phyloP scores from a whole-genome alignment of 495 filamentous ascomycete species.

The Chlorociboria aeruginascens region DNA sequence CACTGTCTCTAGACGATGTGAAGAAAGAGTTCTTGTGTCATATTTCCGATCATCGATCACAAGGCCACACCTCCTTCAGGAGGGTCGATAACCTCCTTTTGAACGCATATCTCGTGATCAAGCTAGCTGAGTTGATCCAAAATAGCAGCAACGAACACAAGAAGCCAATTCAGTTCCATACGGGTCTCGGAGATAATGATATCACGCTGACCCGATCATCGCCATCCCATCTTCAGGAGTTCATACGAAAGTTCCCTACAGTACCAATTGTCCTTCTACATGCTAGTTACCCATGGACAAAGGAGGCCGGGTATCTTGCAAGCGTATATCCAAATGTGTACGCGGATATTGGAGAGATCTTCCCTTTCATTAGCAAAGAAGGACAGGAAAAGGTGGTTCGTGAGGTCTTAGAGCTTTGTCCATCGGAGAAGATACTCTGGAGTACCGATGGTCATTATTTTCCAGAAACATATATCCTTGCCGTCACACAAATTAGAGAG shows the following conservation, averaged over 20 bases:
- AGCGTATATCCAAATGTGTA: constrained; percentile 73
- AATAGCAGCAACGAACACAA: constrained; percentile 23
- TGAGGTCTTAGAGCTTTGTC: constrained; percentile 65
- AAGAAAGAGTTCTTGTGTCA: constrained; percentile 14
- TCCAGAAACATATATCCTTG: constrained; percentile 73
- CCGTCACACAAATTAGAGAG: constrained; percentile 66
- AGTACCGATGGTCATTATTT: constrained; percentile 78
- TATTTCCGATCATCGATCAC: not conserved
- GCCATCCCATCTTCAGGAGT: constrained; percentile 62
- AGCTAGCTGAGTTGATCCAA: constrained; percentile 36
- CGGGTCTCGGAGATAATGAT: constrained; percentile 77
- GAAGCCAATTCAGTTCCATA: constrained; percentile 82
- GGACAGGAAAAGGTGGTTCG: constrained; percentile 65
- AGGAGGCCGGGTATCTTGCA: constrained; percentile 73
- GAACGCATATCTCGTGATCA: constrained; percentile 30
- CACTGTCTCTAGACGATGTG: not conserved
- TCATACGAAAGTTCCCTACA: constrained; percentile 56
- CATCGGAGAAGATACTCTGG: constrained; percentile 69
- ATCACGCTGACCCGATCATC: constrained; percentile 58
- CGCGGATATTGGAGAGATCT: constrained; percentile 78
- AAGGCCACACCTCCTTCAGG: constrained; percentile 6
- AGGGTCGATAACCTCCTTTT: constrained; percentile 10
- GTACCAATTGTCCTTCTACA: constrained; percentile 75
- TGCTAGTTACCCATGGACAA: constrained; percentile 74
- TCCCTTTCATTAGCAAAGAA: constrained; percentile 68